Percentiles rank a stretch among this genome's conserved stretches.
phyloP scores from a whole-genome alignment of 1,284 basidiomycete genomes.

The Pisolithus thermaeus region DNA sequence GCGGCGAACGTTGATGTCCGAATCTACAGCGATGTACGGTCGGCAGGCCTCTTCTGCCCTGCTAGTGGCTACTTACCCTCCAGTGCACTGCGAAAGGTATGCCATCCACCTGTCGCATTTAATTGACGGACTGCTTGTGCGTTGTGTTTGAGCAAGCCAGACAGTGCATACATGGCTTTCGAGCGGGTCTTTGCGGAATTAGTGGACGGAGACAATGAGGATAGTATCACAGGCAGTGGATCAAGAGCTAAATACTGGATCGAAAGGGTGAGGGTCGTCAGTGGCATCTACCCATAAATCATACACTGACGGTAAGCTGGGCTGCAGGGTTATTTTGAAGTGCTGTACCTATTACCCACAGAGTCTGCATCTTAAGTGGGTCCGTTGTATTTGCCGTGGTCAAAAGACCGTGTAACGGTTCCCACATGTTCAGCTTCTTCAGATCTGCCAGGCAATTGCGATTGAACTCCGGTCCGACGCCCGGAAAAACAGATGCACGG shows the following conservation, averaged over 20 bases:
- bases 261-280: constrained; percentile 3
- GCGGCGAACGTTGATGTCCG: constrained; percentile 71
- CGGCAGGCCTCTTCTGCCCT: constrained; percentile 1
- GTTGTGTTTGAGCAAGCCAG: constrained; percentile 82
- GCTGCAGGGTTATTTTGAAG: constrained; percentile 93
- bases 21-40: constrained; percentile 43
- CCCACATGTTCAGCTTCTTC: constrained; percentile 82
- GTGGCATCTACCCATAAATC: not conserved
- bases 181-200: constrained; percentile 53
- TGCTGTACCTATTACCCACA: constrained; percentile 94
- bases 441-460: constrained; percentile 52
- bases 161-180: constrained; percentile 86
- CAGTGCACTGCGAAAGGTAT: constrained; percentile 53
- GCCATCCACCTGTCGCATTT: constrained; percentile 61
- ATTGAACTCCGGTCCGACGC: not conserved
- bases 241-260: constrained; percentile 66
- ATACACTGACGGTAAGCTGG: constrained; percentile 68
- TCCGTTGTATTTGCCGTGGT: constrained; percentile 49
- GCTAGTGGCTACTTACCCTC: constrained; percentile 43
- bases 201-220: constrained; percentile 53
- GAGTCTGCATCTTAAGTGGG: constrained; percentile 64
- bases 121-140: constrained; percentile 62
- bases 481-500: constrained; percentile 13
- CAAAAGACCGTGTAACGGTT: constrained; percentile 68
- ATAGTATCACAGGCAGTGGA: constrained; percentile 63